These are phyloP conservation scores for Inonotus obliquus DNA, from an alignment of 1,284 basidiomycete genomes.

Conservation along the genomic window DNA sequence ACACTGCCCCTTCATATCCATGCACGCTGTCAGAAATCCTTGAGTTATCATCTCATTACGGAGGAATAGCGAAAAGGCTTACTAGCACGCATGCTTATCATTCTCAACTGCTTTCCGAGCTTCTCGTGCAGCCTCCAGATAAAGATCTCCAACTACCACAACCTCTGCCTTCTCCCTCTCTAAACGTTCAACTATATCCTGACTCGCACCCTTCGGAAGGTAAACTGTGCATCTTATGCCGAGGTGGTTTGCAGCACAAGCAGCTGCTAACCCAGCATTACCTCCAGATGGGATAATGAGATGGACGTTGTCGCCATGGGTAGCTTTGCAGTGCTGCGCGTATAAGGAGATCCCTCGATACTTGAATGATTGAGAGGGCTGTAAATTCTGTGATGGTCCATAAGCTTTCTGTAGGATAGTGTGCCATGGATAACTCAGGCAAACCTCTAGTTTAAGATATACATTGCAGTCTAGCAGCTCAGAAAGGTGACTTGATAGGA, in stretches of 20 bases:
- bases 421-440: slow-evolving; percentile 19
- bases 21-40: slow-evolving; percentile 45
- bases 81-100: slow-evolving; percentile 44
- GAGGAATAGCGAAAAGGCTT: slow-evolving; percentile 27
- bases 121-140: slow-evolving; percentile 48
- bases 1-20: slow-evolving; percentile 58
- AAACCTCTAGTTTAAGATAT: slow-evolving; percentile 65
- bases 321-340: slow-evolving; percentile 44
- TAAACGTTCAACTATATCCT: slow-evolving; percentile 46
- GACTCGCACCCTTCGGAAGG: slow-evolving; percentile 48
- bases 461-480: slow-evolving; percentile 44
- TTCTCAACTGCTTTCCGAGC: slow-evolving; percentile 41
- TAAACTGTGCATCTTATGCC: slow-evolving; percentile 60
- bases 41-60: slow-evolving; percentile 30
- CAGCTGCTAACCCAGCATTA: slow-evolving; percentile 68
- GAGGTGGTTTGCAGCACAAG: slow-evolving; percentile 52
- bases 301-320: slow-evolving; percentile 49
- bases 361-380: slow-evolving; percentile 73
- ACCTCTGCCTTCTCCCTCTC: slow-evolving; percentile 50
- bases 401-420: background rate
- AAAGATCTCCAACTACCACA: slow-evolving; percentile 48
- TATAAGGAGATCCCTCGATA: slow-evolving; percentile 65
- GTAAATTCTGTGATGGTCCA: slow-evolving; percentile 47
- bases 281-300: slow-evolving; percentile 67
- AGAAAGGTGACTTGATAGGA: slow-evolving; percentile 54